These are phyloP conservation scores for Coccomyxa subellipsoidea DNA, from an alignment of 163 green algal species.

Conservation along the genomic window DNA sequence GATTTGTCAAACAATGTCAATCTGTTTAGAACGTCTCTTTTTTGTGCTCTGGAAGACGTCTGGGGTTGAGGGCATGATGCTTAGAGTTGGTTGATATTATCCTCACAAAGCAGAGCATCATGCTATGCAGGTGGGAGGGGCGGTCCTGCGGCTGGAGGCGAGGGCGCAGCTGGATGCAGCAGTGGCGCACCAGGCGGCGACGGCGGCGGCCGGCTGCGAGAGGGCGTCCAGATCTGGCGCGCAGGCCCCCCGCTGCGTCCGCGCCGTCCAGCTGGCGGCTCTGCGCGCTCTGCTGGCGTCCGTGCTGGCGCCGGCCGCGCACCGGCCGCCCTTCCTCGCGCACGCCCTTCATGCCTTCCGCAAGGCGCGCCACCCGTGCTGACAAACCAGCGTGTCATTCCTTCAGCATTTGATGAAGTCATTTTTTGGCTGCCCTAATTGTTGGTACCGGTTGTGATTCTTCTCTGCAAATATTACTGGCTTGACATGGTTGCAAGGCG, in stretches of 20 bases:
- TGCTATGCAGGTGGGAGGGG: conserved; percentile 10
- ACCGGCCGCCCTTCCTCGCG: conserved; percentile 44
- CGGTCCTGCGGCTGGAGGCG: background rate
- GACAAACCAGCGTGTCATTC: background rate
- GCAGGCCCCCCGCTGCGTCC: background rate
- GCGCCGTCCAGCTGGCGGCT: conserved; percentile 40
- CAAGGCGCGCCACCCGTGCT: background rate
- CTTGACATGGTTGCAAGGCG: background rate
- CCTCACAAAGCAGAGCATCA: no score
- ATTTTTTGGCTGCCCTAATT: no score
- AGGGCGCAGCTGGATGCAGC: conserved; percentile 34
- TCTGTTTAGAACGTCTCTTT: no score
- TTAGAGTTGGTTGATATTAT: no score
- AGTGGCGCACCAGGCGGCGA: conserved; percentile 37
- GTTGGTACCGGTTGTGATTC: no score
- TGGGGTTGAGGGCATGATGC: no score
- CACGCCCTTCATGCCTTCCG: conserved; percentile 47
- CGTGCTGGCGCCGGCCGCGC: conserved; percentile 42
- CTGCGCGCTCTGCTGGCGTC: conserved; percentile 49
- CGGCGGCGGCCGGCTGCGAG: conserved; percentile 5
- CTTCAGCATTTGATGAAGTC: no score
- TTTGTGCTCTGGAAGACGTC: no score
- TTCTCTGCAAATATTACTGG: no score
- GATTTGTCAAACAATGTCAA: no score
- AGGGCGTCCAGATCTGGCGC: conserved; percentile 13